Percentiles rank a stretch among this genome's conserved stretches.
Conservation (phyloP, 192 early-diverging fungal species). For the Rhizophagus prolifer region DNA sequence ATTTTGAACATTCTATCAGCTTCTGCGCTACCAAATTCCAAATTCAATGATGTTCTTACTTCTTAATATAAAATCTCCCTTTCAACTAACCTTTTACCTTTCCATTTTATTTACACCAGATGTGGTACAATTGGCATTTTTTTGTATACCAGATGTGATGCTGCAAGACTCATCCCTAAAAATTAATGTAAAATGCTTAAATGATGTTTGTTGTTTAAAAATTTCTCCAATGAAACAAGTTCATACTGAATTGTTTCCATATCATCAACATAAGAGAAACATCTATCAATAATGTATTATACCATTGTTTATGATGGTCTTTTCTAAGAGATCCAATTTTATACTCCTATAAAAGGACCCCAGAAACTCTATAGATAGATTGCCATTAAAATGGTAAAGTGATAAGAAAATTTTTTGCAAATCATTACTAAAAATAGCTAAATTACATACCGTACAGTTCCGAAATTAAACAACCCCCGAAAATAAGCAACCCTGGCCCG, state of each 20-base stretch:
- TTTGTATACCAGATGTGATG: background rate
- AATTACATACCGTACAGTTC: too few species aligned
- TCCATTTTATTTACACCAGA: background rate
- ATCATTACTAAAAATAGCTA: too few species aligned
- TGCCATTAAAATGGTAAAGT: too few species aligned
- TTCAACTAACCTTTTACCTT: background rate
- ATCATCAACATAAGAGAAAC: background rate
- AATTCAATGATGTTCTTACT: background rate
- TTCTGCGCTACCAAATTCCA: conserved; percentile 2
- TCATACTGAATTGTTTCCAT: background rate
- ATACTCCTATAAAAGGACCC: background rate
- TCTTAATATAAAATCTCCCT: background rate
- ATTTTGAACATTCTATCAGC: conserved; percentile 8
- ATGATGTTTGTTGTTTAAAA: background rate
- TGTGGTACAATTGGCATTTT: conserved; percentile 2
- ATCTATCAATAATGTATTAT: background rate
- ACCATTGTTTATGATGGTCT: conserved; percentile 18
- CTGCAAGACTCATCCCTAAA: background rate
- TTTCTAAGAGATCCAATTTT: background rate
- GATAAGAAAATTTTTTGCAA: too few species aligned
- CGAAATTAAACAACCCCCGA: too few species aligned
- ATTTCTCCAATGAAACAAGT: background rate
- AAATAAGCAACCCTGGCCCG: too few species aligned
- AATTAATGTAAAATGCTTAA: background rate
- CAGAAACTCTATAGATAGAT: too few species aligned